Conservation (phyloP, 805 yeast genomes). For the Candida hungchunana region DNA sequence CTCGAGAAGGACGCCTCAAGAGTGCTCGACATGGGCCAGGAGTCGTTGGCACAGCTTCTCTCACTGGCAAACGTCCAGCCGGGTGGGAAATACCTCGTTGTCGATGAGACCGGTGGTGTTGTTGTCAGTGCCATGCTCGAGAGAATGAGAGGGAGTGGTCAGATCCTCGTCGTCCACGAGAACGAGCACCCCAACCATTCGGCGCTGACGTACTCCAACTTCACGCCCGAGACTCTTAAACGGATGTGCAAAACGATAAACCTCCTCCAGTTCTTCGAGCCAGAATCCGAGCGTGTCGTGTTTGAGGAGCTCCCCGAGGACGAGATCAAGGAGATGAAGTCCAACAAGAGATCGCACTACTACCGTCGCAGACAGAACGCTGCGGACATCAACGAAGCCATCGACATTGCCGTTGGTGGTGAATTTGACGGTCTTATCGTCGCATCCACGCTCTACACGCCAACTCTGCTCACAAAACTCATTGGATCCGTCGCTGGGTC, state of each 20-base stretch:
- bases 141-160: constrained; percentile 73
- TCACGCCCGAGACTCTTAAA: constrained; percentile 46
- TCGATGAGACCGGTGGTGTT: constrained; percentile 96
- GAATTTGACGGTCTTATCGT: constrained; percentile 73
- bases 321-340: constrained; percentile 51
- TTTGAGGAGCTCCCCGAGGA: constrained; percentile 45
- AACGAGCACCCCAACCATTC: constrained; percentile 88
- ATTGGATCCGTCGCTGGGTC: constrained; percentile 75
- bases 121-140: constrained; percentile 81
- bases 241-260: constrained; percentile 65
- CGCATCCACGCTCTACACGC: constrained; percentile 68
- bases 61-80: constrained; percentile 80
- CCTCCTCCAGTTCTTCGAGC: constrained; percentile 77
- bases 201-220: constrained; percentile 63
- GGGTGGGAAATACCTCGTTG: constrained; percentile 82
- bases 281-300: constrained; percentile 50
- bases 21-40: constrained; percentile 80
- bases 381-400: constrained; percentile 38
- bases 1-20: constrained; percentile 62
- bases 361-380: constrained; percentile 60
- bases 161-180: constrained; percentile 76
- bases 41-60: constrained; percentile 72
- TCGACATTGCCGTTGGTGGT: constrained; percentile 45
- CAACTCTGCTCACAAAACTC: constrained; percentile 57
- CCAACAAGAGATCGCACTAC: constrained; percentile 62